Evolutionary conservation across 202 grass and related monocot genomes (phyloP), one percentile per base, ranked within the genome.

Genomic region (Cymbopogon flexuosus): DNA sequence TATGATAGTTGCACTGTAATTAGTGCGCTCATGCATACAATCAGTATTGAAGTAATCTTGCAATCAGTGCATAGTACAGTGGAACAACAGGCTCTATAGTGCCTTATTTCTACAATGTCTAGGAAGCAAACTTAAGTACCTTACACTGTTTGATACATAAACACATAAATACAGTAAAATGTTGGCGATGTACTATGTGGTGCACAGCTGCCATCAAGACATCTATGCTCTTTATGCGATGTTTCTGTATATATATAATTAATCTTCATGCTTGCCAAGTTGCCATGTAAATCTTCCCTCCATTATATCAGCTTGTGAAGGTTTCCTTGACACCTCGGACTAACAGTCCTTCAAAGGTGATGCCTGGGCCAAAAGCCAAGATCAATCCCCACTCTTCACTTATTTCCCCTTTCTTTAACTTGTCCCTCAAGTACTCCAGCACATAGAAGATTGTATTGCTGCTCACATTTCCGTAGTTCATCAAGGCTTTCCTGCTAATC

Each of bases 381-480:
- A 97, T 83, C 36, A 97, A 45, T 3, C 93, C 93, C 93, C 93
- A 91, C 46, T 93, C 88, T 74, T 89, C 86, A 41, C 51, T 81
- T 83, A 87, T 70, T 77, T 60, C 75, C 39, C 87, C 79, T 77
- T 80, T 91, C 82, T 76, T 93, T 63, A 93, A 31, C 75, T 93
- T 90, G 67, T 97, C 93, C 76, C 90, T 89, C 84, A 89, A 85
- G 62, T 93, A 91, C 71, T 93, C 86, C 90, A 97, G 66, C 45
- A 97, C 93, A 91, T 97, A 97, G 65, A 97, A 93, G 43, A 97
- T 84, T 9, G 90, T 97, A 70, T 93, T 97, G 81, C 90, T 93
- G 73, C 90, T 97, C 60, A 87, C 93, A 39, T 97, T 97, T 24
- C 90, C 93, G 47, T 91, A 97, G 80, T 97, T 92, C 86, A 84